Evolutionary conservation across 176 grass and related monocot genomes (phyloP).

Genomic region (Eleusine indica): DNA sequence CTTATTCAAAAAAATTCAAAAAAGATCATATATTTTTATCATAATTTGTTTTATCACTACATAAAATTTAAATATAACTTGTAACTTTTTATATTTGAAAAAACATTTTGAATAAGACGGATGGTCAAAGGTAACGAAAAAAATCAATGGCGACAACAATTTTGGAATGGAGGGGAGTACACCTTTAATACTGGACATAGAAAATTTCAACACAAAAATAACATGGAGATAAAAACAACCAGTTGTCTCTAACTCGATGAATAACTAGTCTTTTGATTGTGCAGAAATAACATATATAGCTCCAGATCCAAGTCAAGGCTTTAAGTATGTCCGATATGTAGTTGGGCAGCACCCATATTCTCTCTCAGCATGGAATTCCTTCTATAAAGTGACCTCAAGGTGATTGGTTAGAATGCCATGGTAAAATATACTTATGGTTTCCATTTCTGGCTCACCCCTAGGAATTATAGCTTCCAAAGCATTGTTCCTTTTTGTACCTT

Average conservation of each 20-base stretch:
- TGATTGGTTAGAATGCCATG: conserved; percentile 34
- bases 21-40: no score
- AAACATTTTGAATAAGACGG: no score
- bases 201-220: not conserved
- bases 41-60: no score
- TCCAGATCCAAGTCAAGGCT: conserved; percentile 84
- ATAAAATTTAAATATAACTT: no score
- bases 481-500: not conserved
- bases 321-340: conserved; percentile 86
- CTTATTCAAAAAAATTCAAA: no score
- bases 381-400: conserved; percentile 92
- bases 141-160: no score
- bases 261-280: conserved; percentile 38
- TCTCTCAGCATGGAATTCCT: conserved; percentile 86
- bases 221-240: not conserved
- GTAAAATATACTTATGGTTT: not conserved
- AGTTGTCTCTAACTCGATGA: not conserved
- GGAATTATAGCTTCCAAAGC: not conserved
- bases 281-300: conserved; percentile 92
- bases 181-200: not conserved
- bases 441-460: not conserved
- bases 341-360: conserved; percentile 84
- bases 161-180: not conserved
- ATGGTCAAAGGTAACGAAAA: no score
- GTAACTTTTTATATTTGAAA: no score